Conservation (phyloP, 148 eudicot genomes). For the Beta vulgaris region DNA sequence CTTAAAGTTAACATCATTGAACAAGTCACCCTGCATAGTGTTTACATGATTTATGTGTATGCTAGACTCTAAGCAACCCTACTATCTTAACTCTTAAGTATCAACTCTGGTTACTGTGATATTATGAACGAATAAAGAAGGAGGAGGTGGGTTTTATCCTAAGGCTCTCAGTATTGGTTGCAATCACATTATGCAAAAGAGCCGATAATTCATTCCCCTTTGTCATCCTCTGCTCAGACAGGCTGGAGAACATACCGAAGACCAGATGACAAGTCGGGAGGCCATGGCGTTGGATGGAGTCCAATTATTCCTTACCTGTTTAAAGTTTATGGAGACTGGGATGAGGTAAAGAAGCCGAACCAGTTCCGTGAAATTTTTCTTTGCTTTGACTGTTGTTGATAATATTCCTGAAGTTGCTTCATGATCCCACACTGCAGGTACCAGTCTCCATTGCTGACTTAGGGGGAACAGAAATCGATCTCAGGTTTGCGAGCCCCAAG, state of each 20-base stretch:
- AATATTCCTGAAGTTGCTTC: not conserved
- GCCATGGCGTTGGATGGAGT: conserved; percentile 99
- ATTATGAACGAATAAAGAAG: not conserved
- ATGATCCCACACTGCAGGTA: conserved; percentile 39
- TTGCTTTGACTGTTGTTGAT: not conserved
- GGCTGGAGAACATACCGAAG: conserved; percentile 97
- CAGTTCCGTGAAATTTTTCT: not conserved
- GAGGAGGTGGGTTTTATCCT: not conserved
- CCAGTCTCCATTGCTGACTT: conserved; percentile 97
- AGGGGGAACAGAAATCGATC: conserved; percentile 94
- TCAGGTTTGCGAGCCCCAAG: conserved; percentile 76
- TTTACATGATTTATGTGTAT: not conserved
- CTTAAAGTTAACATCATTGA: not conserved
- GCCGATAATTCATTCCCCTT: not conserved
- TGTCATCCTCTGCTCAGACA: conserved; percentile 58
- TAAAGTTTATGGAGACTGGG: conserved; percentile 77
- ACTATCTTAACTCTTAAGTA: not conserved
- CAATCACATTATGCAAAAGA: not conserved
- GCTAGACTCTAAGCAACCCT: not conserved
- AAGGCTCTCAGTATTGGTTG: not conserved
- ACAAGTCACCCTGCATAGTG: not conserved
- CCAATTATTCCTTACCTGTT: conserved; percentile 91
- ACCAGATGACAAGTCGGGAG: conserved; percentile 95
- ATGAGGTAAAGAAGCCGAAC: conserved; percentile 51
- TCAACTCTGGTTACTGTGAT: not conserved